Base-by-base conservation (phyloP, 345 rosid species). In the Citrus australasica region DNA sequence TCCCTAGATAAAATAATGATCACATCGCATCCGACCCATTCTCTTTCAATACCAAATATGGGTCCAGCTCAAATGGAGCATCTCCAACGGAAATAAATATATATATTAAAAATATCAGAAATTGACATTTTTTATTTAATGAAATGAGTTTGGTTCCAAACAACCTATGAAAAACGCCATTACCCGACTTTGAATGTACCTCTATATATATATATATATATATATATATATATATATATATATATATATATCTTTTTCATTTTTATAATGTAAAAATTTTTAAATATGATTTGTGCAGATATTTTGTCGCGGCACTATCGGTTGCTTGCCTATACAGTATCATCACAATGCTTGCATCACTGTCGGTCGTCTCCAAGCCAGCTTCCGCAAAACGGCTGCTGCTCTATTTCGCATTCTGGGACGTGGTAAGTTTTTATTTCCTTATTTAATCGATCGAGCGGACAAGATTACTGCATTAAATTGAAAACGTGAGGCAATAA, bases 321-420 rank as follows among this genome's bases (percentile, higher is more conserved):
- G 91, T 91, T 25, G 85, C 91, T 58, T 77, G 93, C 80, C 74
- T 93, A 2, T 92, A 93, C 79, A 85, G 91, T 64, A 79, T 95
- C 58, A 61, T 92, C 46, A 70, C 95, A 32, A 76, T 71, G 4
- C 82, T 93, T 22, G 84, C 87, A 60, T 92, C 95, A 27, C 59
- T 95, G 13, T 83, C 84, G 22, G 73, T 83, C 66, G 59, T 81
- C 68, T 79, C 61, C 14, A 86, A 80, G 78, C 97, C 93, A 10
- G 72, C 35, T 25, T 80, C 40, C 68, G 77, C 87, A 14, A 69
- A 80, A 11, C 82, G 51, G 48, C 72, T 87, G 84, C 81, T 88
- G 79, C 83, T 86, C 74, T 46, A 77, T 78, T 79, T 87, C 62
- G 80, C 88, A 7, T 9, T 90, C 5, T 77, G 64, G 27, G 98